These are phyloP conservation scores for Saccharomyces paradoxus DNA, from an alignment of 805 yeast genomes.

Conservation along the genomic window DNA sequence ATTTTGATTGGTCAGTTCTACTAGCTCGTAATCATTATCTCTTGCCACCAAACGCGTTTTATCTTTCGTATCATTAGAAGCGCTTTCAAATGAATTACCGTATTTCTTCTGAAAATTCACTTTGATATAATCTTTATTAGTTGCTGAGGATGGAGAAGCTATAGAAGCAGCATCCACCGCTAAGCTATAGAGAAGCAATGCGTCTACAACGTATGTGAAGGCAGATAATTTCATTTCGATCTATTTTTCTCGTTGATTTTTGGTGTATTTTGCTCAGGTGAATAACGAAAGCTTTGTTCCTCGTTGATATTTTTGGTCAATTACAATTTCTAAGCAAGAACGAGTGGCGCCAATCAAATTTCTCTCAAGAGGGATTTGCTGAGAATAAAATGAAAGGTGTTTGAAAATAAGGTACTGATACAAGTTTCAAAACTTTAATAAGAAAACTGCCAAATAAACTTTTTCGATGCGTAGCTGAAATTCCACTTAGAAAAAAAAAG, in stretches of 20 bases:
- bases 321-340: background rate
- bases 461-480: background rate
- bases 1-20: conserved; percentile 30
- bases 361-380: background rate
- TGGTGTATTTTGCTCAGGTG: background rate
- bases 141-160: background rate
- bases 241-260: background rate
- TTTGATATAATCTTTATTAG: conserved; percentile 4
- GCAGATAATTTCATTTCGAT: background rate
- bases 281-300: background rate
- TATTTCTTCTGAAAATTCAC: conserved; percentile 16
- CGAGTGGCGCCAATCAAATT: background rate
- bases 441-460: background rate
- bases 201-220: background rate
- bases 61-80: background rate
- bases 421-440: background rate
- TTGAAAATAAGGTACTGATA: background rate
- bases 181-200: background rate
- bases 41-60: conserved; percentile 7
- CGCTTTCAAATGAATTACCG: conserved; percentile 12
- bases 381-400: background rate
- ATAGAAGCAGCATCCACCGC: background rate
- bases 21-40: conserved; percentile 4
- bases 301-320: background rate
- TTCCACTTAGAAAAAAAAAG: background rate